Base-by-base conservation (phyloP, 1,139 yeast species). In the Yamadazyma blattariae region DNA sequence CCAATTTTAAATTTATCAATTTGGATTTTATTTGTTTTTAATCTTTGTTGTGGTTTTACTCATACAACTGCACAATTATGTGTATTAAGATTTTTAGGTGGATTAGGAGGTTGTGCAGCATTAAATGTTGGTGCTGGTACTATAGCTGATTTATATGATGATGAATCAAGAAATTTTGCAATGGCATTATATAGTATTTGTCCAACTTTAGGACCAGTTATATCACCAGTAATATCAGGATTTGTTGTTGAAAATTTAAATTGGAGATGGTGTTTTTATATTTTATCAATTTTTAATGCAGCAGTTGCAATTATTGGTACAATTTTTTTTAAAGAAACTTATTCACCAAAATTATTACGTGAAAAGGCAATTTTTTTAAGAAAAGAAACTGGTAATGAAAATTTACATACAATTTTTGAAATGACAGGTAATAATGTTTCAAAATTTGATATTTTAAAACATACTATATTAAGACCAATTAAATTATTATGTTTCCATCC, bases 81-180 rank as follows among this genome's bases (percentile, higher is more conserved):
- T 42, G 71, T 79, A 5, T 72, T 76, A 37, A 62, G 87, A 29
- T 74, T 79, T 35, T 49, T 80, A 7, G 83, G 83, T 1, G 88
- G 88, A 2, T 55, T 73, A 20, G 79, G 81, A n/a, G 83, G 82
- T 4, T 74, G 81, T 37, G 80, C 84, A 1, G 78, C 86, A 1
- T 57, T 80, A 31, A 75, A 79, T 35, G 81, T 79, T n/a, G 84
- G 85, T n/a, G 85, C 84, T 1, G 88, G 87, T 22, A 72, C 79
- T 4, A 53, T 81, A 32, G 82, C 83, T n/a, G 88, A 81, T 50
- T 54, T 79, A 38, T 81, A 71, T 58, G 62, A 64, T 32, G 78
- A 77, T 42, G 49, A 57, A 23, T 66, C 73, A 29, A 62, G 87
- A 32, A 77, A 74, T 32, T 49, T 64, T 22, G 85, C 86, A 2